Percentiles rank a stretch among this genome's conserved stretches.
phyloP scores from a whole-genome alignment of 208 protist species.

The Acanthamoeba rhysodes region DNA sequence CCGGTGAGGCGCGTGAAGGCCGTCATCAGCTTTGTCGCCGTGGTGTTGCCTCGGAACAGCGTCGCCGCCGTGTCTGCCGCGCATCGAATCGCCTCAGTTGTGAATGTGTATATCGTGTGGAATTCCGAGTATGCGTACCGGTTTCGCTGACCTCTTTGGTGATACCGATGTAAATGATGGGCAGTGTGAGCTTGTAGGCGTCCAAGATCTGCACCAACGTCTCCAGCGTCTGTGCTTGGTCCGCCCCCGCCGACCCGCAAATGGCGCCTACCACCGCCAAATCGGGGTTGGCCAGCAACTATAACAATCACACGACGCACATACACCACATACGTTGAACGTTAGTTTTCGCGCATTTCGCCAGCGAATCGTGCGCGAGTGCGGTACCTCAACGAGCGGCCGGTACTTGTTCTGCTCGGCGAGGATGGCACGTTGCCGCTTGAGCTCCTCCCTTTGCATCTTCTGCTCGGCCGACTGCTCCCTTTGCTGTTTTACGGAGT shows the following conservation, averaged over 20 bases:
- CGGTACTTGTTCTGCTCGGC: constrained; percentile 61
- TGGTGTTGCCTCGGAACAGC: constrained; percentile 84
- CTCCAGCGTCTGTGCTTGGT: constrained; percentile 30
- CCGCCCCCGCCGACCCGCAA: constrained; percentile 15
- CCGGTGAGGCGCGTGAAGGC: constrained; percentile 80
- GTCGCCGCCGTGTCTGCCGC: constrained; percentile 71
- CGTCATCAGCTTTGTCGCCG: constrained; percentile 85
- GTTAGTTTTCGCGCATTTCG: no score
- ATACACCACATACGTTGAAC: no score
- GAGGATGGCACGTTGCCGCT: neutral
- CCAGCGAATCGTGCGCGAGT: neutral
- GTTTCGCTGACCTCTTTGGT: constrained; percentile 77
- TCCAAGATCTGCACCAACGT: constrained; percentile 79
- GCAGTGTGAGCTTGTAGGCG: constrained; percentile 80
- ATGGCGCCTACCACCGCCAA: constrained; percentile 62
- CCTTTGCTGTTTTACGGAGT: constrained; percentile 1
- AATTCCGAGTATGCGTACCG: neutral
- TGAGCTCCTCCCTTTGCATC: neutral
- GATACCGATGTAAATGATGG: constrained; percentile 82
- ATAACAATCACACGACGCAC: neutral
- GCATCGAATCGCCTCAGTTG: neutral
- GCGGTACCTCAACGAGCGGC: constrained; percentile 45
- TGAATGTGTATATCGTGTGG: neutral
- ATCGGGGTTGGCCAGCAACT: constrained; percentile 59
- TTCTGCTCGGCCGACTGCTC: constrained; percentile 2